Evolutionary conservation across 2,329 filamentous ascomycete species (phyloP).

Genomic region (Sordariomycetes sp.): DNA sequence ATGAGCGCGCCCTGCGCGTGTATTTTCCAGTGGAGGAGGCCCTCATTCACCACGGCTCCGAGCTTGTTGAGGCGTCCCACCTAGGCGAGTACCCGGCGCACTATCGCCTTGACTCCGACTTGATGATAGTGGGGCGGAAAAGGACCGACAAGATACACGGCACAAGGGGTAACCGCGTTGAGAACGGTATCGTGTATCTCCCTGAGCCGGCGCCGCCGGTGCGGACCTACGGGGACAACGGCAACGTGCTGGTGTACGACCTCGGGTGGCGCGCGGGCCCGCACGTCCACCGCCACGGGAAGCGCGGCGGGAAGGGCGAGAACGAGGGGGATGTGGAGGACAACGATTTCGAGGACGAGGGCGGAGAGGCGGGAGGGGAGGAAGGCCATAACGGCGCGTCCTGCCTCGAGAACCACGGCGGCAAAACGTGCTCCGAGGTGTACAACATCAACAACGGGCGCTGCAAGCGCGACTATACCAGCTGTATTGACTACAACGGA

Average conservation of each 20-base stretch:
- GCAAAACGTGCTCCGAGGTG: slow-evolving; percentile 5
- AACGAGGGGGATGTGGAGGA: background rate
- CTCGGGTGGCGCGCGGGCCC: slow-evolving; percentile 7
- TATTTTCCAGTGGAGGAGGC: slow-evolving; percentile 9
- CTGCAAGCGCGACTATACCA: slow-evolving; percentile 3
- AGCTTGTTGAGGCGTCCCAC: slow-evolving; percentile 7
- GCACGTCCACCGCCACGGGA: slow-evolving; percentile 5
- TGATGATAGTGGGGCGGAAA: slow-evolving; percentile 7
- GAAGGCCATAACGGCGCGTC: background rate
- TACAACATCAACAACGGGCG: slow-evolving; percentile 7
- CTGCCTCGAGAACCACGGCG: slow-evolving; percentile 6
- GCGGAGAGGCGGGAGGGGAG: too few relatives aligned
- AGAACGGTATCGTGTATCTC: slow-evolving; percentile 8
- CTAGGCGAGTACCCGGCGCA: slow-evolving; percentile 6
- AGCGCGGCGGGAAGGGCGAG: slow-evolving; percentile 1
- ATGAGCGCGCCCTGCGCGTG: slow-evolving; percentile 7
- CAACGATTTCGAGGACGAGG: too few relatives aligned
- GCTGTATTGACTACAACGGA: slow-evolving; percentile 7
- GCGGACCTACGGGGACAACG: slow-evolving; percentile 4
- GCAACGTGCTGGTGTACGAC: slow-evolving; percentile 8
- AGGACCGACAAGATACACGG: slow-evolving; percentile 7
- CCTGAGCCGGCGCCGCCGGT: slow-evolving; percentile 4
- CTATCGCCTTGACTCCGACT: slow-evolving; percentile 5
- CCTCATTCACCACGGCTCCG: slow-evolving; percentile 7
- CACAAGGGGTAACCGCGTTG: slow-evolving; percentile 5